These are phyloP conservation scores for Penicillium pulvis DNA, from an alignment of 495 filamentous ascomycete genomes.

Conservation along the genomic window DNA sequence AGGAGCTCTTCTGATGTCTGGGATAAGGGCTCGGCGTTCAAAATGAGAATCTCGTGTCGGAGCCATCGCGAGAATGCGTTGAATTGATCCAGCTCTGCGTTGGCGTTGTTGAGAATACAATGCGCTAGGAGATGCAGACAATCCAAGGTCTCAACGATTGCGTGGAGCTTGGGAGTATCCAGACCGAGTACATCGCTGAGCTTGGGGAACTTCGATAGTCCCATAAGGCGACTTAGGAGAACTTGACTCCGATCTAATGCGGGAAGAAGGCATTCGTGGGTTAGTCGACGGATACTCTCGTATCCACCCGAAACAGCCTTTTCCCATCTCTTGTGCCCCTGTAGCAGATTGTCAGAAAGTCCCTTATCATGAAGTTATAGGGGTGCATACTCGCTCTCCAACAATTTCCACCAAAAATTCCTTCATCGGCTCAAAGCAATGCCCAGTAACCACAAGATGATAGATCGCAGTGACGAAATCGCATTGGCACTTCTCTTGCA, in stretches of 20 bases:
- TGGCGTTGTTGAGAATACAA: slow-evolving; percentile 67
- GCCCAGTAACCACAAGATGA: slow-evolving; percentile 82
- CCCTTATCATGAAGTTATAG: background rate
- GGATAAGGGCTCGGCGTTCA: slow-evolving; percentile 46
- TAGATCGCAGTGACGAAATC: slow-evolving; percentile 76
- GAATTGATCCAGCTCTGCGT: slow-evolving; percentile 80
- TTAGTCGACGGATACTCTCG: slow-evolving; percentile 71
- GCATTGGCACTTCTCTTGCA: slow-evolving; percentile 58
- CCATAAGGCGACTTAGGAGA: slow-evolving; percentile 81
- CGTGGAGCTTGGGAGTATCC: slow-evolving; percentile 58
- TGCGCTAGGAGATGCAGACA: slow-evolving; percentile 74
- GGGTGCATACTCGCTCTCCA: slow-evolving; percentile 68
- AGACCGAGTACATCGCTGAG: slow-evolving; percentile 67
- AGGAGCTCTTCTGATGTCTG: slow-evolving; percentile 48
- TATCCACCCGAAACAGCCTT: slow-evolving; percentile 78
- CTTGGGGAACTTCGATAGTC: slow-evolving; percentile 78
- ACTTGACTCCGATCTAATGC: slow-evolving; percentile 81
- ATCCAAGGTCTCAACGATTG: slow-evolving; percentile 68
- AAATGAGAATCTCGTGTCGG: slow-evolving; percentile 74
- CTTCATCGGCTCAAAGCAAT: slow-evolving; percentile 71
- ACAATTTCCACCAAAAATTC: slow-evolving; percentile 92
- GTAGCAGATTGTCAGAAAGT: slow-evolving; percentile 20
- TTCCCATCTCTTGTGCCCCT: slow-evolving; percentile 97
- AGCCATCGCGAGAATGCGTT: slow-evolving; percentile 82
- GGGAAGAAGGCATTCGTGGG: slow-evolving; percentile 85